These are phyloP conservation scores for Aurinia saxatilis DNA, from an alignment of 345 rosid genomes.

Conservation along the genomic window DNA sequence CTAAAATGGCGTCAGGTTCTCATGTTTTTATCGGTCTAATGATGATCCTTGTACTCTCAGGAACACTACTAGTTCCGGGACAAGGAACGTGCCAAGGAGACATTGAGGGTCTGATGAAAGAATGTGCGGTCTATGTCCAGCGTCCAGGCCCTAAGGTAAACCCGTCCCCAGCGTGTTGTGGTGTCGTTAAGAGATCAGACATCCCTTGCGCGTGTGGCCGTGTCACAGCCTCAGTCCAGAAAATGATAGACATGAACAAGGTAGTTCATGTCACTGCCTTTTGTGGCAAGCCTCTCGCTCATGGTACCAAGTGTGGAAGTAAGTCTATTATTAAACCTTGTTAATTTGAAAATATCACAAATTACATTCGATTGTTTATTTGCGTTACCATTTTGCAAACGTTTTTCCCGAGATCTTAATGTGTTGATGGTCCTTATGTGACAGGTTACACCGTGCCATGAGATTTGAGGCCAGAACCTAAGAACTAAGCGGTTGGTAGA, in stretches of 20 bases:
- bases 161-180: constrained; percentile 25
- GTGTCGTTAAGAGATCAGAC: constrained; percentile 23
- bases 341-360: too few species aligned
- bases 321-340: not conserved
- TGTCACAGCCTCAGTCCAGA: constrained; percentile 11
- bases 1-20: constrained; percentile 3
- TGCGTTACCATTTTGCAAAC: not conserved
- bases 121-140: constrained; percentile 31
- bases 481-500: not conserved
- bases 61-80: constrained; percentile 18
- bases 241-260: constrained; percentile 30
- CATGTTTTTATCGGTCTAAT: not conserved
- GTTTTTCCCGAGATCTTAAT: not conserved
- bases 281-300: constrained; percentile 31
- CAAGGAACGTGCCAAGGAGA: constrained; percentile 29
- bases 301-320: constrained; percentile 34
- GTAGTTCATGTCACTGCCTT: constrained; percentile 30
- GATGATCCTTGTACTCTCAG: constrained; percentile 16
- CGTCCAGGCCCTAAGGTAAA: constrained; percentile 26
- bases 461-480: not conserved
- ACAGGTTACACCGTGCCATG: constrained; percentile 25
- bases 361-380: not conserved
- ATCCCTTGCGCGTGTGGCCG: constrained; percentile 25
- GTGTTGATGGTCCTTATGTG: constrained; percentile 4
- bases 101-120: constrained; percentile 27